These are phyloP conservation scores for Arachnopeziza araneosa DNA, from an alignment of 2,329 filamentous ascomycete genomes.

Conservation along the genomic window DNA sequence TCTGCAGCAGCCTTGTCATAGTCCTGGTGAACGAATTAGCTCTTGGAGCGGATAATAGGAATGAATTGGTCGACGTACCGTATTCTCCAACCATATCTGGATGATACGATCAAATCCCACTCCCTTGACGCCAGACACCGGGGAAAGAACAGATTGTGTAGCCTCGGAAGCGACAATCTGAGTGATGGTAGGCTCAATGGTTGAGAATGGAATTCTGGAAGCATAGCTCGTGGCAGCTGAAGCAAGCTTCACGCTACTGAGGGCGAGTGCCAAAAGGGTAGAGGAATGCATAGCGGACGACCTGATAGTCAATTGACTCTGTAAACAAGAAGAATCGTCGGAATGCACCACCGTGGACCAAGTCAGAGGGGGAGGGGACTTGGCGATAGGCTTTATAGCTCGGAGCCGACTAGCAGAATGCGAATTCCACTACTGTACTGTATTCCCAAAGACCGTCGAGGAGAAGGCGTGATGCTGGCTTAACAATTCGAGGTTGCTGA, in stretches of 20 bases:
- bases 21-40: background rate
- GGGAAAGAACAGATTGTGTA: constrained; percentile 39
- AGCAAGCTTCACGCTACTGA: background rate
- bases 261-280: constrained; percentile 3
- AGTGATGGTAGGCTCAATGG: constrained; percentile 17
- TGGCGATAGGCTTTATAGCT: background rate
- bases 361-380: background rate
- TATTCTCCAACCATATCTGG: constrained; percentile 58
- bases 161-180: constrained; percentile 37
- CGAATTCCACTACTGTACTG: background rate
- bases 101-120: constrained; percentile 54
- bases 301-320: background rate
- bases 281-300: background rate
- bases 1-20: constrained; percentile 27
- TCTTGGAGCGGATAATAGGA: background rate
- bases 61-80: constrained; percentile 20
- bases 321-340: background rate
- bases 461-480: background rate
- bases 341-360: background rate
- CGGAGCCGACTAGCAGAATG: background rate
- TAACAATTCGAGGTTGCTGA: background rate
- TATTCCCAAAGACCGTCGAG: background rate
- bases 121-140: constrained; percentile 44
- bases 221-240: background rate
- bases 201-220: constrained; percentile 10